Evolutionary conservation across 352 stramenopile species (phyloP), one percentile per base, ranked within the genome.

Genomic region (Phytophthora ohioensis): DNA sequence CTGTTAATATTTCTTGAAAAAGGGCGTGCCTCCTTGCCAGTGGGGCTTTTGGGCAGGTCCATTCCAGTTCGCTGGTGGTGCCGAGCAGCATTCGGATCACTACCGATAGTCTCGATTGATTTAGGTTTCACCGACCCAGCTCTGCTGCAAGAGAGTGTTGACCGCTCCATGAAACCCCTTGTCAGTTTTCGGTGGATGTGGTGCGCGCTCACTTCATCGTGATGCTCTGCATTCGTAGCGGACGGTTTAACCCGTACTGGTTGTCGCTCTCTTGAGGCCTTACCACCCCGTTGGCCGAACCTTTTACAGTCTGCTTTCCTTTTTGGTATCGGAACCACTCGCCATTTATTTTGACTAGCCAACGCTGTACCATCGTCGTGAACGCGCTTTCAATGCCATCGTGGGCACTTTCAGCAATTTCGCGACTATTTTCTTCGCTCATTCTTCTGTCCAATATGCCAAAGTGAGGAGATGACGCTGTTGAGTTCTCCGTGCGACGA

Each of bases 331-430:
- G 5, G 7, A 31, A 34, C 11, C 57, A 73, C 36, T 67, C 27
- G 2, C 49, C 65, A 53, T 60, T 68, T n/a, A n/a, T 36, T 38
- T 63, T 38, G 0, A 59, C 39, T 31, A 72, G 43, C 57, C 65
- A 69, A 7, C 58, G 58, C 17, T 46, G 42, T 11, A 73, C 66
- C 51, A 73, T 64, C 17, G 35, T 51, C 17, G 45, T 15, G 43
- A 69, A 73, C 1, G 57, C 49, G 34, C 38, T 58, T 43, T 68
- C 57, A 53, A 73, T 69, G 11, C 12, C 38, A 51, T 42, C 21
- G 32, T 41, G 45, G 15, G 2, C 9, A 17, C 52, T 54, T 12
- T 21, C 35, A 12, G 3, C 30, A 9, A 30, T 48, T 56, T 52
- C 38, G 43, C 11, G 15, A 51, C 32, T 12, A 10, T 36, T 63